Evolutionary conservation across 1,284 basidiomycete species (phyloP).

Genomic region (Ustilago nuda): DNA sequence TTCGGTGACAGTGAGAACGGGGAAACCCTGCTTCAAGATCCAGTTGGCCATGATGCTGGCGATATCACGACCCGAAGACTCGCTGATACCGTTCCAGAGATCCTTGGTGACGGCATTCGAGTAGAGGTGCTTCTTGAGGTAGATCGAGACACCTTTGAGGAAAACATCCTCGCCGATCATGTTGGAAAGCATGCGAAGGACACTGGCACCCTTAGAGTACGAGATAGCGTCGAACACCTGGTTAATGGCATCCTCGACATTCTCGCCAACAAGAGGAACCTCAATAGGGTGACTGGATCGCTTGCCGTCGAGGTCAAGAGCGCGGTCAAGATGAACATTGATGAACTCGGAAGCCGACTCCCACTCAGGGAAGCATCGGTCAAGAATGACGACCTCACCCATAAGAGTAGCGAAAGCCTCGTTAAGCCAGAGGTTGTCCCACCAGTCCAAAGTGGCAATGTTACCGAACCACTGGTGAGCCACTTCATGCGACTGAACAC

Average conservation of each 20-base stretch:
- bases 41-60: slow-evolving; percentile 89
- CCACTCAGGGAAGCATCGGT: slow-evolving; percentile 74
- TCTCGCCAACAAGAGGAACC: slow-evolving; percentile 74
- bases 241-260: slow-evolving; percentile 67
- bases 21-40: slow-evolving; percentile 82
- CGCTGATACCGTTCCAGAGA: slow-evolving; percentile 87
- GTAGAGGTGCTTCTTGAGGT: slow-evolving; percentile 87
- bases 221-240: slow-evolving; percentile 68
- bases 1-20: slow-evolving; percentile 88
- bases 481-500: slow-evolving; percentile 82
- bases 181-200: slow-evolving; percentile 88
- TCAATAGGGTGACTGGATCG: slow-evolving; percentile 95
- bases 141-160: slow-evolving; percentile 76
- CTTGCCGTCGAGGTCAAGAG: slow-evolving; percentile 86
- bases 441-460: slow-evolving; percentile 93
- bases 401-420: slow-evolving; percentile 85
- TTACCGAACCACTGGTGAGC: slow-evolving; percentile 79
- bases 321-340: slow-evolving; percentile 73
- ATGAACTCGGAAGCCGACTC: slow-evolving; percentile 73
- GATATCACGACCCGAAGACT: slow-evolving; percentile 82
- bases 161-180: slow-evolving; percentile 83
- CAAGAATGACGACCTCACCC: slow-evolving; percentile 89
- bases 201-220: slow-evolving; percentile 73
- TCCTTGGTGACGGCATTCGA: slow-evolving; percentile 87
- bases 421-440: slow-evolving; percentile 75